Evolutionary conservation across 208 protist genomes (phyloP).

Genomic region (Trypanosoma grayi): DNA sequence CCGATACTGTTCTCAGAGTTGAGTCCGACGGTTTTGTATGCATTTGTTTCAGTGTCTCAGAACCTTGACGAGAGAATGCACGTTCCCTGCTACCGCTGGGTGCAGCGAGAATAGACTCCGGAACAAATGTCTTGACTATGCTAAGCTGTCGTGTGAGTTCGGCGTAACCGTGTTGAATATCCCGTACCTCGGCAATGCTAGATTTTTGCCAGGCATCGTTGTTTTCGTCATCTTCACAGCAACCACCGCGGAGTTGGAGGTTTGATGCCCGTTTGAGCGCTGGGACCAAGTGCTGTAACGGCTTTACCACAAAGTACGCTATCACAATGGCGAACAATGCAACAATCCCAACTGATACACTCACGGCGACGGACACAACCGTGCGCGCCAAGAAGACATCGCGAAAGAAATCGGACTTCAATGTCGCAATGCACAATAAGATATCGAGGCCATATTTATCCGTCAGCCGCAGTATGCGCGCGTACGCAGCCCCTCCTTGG

Average conservation of each 20-base stretch:
- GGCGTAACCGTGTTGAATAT: constrained; percentile 13
- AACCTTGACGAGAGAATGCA: too few relatives aligned
- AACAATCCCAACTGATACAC: constrained; percentile 27
- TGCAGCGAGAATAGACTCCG: constrained; percentile 12
- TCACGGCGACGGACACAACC: constrained; percentile 4
- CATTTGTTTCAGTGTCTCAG: too few relatives aligned
- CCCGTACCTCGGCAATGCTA: constrained; percentile 16
- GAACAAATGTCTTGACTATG: constrained; percentile 19
- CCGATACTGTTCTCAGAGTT: neutral
- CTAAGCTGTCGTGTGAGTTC: constrained; percentile 15
- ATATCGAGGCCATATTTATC: constrained; percentile 58
- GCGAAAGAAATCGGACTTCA: constrained; percentile 52
- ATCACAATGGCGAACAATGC: constrained; percentile 46
- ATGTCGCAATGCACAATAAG: constrained; percentile 44
- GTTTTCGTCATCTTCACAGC: constrained; percentile 7
- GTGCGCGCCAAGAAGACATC: constrained; percentile 31
- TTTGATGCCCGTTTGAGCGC: constrained; percentile 49
- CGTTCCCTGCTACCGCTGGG: too few relatives aligned
- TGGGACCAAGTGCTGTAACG: constrained; percentile 41
- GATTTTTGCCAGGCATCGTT: constrained; percentile 6
- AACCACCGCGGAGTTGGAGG: constrained; percentile 36
- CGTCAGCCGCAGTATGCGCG: constrained; percentile 50
- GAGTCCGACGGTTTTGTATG: too few relatives aligned
- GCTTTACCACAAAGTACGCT: constrained; percentile 36
- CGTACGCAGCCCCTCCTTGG: constrained; percentile 28